These are phyloP conservation scores for Berkeleyomyces rouxiae DNA, from an alignment of 2,329 filamentous ascomycete genomes.

Conservation along the genomic window DNA sequence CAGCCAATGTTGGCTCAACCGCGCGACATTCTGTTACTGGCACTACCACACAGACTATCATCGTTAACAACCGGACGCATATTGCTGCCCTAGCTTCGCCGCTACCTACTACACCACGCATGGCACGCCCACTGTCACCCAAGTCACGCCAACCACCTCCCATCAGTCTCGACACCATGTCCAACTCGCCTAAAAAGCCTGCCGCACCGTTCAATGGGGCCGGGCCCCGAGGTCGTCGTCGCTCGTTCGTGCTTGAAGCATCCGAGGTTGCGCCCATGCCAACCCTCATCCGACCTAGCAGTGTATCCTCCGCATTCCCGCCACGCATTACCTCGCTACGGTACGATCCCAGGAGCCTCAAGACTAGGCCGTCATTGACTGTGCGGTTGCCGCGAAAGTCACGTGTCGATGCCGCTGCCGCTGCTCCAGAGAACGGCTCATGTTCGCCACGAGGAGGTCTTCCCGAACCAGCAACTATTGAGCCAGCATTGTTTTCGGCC, in stretches of 20 bases:
- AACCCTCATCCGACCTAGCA: not conserved
- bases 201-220: not conserved
- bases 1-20: not conserved
- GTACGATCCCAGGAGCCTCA: not conserved
- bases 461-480: not conserved
- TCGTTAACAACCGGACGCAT: not conserved
- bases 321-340: not conserved
- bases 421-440: not conserved
- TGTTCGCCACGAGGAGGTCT: slow-evolving; percentile 7
- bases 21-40: not conserved
- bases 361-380: slow-evolving; percentile 5
- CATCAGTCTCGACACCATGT: slow-evolving; percentile 6
- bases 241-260: slow-evolving; percentile 8
- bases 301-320: not conserved
- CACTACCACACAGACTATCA: not conserved
- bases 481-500: not conserved
- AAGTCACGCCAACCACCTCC: slow-evolving; percentile 15
- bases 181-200: slow-evolving; percentile 4
- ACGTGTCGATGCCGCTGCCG: not conserved
- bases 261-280: not conserved
- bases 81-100: slow-evolving; percentile 9
- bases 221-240: not conserved
- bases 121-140: not conserved
- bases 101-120: not conserved
- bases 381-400: slow-evolving; percentile 2